phyloP scores from a whole-genome alignment of 169 alveolate species.

The Cyclospora cayetanensis region DNA sequence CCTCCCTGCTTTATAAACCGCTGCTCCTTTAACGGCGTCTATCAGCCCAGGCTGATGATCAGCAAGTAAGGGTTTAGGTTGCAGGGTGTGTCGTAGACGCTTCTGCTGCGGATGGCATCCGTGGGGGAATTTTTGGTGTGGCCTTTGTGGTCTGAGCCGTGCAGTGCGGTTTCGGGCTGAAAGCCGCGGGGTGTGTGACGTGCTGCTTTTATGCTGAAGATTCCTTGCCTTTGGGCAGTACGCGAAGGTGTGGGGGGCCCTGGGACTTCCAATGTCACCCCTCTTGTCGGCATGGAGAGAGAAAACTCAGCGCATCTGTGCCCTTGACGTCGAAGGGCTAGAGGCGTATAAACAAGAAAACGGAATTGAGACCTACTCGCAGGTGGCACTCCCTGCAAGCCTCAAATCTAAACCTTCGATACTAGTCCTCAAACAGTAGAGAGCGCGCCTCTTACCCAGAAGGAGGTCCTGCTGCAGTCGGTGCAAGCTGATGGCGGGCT shows the following conservation, averaged over 20 bases:
- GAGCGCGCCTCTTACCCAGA: too few species aligned
- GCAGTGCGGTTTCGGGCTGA: too few species aligned
- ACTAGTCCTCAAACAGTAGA: not conserved
- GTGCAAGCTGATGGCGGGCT: not conserved
- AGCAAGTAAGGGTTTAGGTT: conserved; percentile 45
- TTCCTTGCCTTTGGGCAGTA: conserved; percentile 51
- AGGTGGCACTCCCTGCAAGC: not conserved
- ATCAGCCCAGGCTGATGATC: conserved; percentile 65
- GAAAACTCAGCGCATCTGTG: not conserved
- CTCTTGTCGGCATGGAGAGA: not conserved
- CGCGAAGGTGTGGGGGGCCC: conserved; percentile 45
- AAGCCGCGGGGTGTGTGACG: too few species aligned
- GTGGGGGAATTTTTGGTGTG: conserved; percentile 8
- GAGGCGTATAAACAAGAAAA: not conserved
- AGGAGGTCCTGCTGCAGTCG: too few species aligned
- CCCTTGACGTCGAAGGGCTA: not conserved
- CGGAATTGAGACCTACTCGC: too few species aligned
- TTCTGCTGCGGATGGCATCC: not conserved
- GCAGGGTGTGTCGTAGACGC: not conserved
- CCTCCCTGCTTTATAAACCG: conserved; percentile 57
- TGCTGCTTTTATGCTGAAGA: not conserved
- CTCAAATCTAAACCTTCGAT: not conserved
- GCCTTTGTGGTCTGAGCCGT: not conserved
- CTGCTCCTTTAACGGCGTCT: conserved; percentile 73
- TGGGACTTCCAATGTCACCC: not conserved